phyloP scores from a whole-genome alignment of 208 protist species.

The Leishmania tropica region DNA sequence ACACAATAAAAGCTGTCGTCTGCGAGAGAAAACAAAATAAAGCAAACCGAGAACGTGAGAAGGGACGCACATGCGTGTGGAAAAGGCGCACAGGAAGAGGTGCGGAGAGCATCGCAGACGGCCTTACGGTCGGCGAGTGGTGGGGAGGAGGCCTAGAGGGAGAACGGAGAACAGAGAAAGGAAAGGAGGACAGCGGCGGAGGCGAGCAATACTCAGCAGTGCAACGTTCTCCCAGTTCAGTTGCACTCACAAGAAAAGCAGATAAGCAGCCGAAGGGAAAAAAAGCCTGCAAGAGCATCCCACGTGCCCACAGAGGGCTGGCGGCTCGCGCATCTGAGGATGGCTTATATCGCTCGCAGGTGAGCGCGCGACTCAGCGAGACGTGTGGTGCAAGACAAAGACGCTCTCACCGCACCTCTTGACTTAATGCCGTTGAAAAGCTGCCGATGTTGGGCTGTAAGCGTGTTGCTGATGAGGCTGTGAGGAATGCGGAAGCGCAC shows the following conservation, averaged over 20 bases:
- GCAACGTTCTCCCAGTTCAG: neutral
- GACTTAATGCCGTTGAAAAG: neutral
- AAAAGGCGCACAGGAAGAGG: too few species aligned
- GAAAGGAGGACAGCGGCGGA: neutral
- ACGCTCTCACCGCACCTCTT: neutral
- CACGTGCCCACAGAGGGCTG: neutral
- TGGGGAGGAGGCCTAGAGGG: too few species aligned
- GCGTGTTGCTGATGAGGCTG: neutral
- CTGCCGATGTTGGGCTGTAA: neutral
- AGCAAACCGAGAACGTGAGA: too few species aligned
- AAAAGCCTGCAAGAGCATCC: neutral
- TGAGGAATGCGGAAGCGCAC: neutral
- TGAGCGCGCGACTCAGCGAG: neutral
- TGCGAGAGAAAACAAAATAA: too few species aligned
- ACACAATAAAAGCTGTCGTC: too few species aligned
- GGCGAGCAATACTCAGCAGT: neutral
- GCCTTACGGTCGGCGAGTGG: too few species aligned
- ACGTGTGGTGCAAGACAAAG: neutral
- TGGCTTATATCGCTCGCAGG: neutral
- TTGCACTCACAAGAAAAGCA: neutral
- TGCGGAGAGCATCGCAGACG: too few species aligned
- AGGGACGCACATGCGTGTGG: too few species aligned
- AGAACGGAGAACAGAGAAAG: neutral
- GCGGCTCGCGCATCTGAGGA: neutral
- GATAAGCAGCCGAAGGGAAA: neutral